These are phyloP conservation scores for Lentinus tigrinus DNA, from an alignment of 768 basidiomycete species.

Conservation along the genomic window DNA sequence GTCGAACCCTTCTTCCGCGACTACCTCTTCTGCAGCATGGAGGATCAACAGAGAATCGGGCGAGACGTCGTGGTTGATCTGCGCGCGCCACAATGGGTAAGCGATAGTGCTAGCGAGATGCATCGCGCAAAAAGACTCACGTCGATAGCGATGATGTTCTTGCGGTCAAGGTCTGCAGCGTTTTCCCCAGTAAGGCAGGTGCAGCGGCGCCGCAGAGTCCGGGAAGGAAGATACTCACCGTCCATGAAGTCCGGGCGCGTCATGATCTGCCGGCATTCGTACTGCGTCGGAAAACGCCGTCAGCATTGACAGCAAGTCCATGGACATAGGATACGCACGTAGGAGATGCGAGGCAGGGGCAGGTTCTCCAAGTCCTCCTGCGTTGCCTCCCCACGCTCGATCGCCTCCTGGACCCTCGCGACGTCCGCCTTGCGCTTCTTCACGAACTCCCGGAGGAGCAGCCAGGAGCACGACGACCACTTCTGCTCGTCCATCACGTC, in stretches of 20 bases:
- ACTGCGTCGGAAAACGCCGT: constrained; percentile 35
- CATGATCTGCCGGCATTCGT: constrained; percentile 78
- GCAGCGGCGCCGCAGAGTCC: background rate
- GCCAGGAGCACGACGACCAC: constrained; percentile 82
- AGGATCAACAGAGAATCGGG: constrained; percentile 80
- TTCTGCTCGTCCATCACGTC: constrained; percentile 93
- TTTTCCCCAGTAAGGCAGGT: background rate
- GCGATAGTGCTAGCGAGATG: background rate
- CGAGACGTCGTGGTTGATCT: constrained; percentile 74
- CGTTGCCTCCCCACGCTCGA: constrained; percentile 34
- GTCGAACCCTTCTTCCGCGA: constrained; percentile 75
- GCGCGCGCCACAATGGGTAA: constrained; percentile 10
- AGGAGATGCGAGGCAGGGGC: constrained; percentile 62
- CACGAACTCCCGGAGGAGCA: constrained; percentile 73
- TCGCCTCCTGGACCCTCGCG: constrained; percentile 39
- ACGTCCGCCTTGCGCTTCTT: constrained; percentile 53
- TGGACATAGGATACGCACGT: constrained; percentile 37
- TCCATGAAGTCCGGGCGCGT: constrained; percentile 82
- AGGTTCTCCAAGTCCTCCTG: constrained; percentile 40
- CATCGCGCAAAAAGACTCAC: constrained; percentile 38
- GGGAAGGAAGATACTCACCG: constrained; percentile 40
- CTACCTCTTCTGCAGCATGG: constrained; percentile 68
- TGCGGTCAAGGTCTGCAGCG: constrained; percentile 56
- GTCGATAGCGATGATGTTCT: constrained; percentile 78
- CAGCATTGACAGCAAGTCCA: constrained; percentile 3